Evolutionary conservation across 768 basidiomycete species (phyloP), one percentile per base, ranked within the genome.

Genomic region (Pleurotus platypus): DNA sequence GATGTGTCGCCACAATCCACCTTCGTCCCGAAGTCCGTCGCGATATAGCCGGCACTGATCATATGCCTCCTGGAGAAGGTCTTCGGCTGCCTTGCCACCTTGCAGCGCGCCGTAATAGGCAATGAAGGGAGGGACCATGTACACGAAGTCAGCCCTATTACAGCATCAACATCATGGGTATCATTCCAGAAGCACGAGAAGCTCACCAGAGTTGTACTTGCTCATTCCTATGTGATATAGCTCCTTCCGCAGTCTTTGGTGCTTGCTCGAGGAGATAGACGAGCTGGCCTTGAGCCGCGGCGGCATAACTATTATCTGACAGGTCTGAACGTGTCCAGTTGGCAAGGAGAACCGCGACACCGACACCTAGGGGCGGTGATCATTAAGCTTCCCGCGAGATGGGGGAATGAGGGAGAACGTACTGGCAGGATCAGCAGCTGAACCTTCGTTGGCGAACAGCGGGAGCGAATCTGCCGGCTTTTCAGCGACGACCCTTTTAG

Each of bases 101-200:
- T 75, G 61, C n/a, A 81, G 61, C 3, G 77, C 77, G 15, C 84
- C 86, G 60, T 73, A 85, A 67, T 87, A 87, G 18, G 86, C 85
- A 49, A 87, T 78, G 65, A 87, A 87, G 2, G 84, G 83, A 12
- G 84, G 83, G 1, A 72, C 82, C 85, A 84, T 85, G 67, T 80
- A 84, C 2, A 82, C 69, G 59, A 79, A 85, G 64, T 84, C 82
- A 39, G 82, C 69, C 83, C 83, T 83, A 57, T 48, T 49, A 18
- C 27, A 43, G 40, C 38, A 38, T 62, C 49, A 59, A 56, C 27
- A 53, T 12, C 18, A 12, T 8, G 22, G 18, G 8, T 43, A 50
- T n/a, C 11, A 40, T 26, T 39, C 8, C 22, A 9, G 53, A 27
- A 20, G 30, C 26, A 3, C 11, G 30, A 35, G 30, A 50, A n/a